Percentiles rank a stretch among this genome's conserved stretches.
Evolutionary conservation across 2,329 filamentous ascomycete genomes (phyloP).

Genomic region (Fonsecaea multimorphosa): DNA sequence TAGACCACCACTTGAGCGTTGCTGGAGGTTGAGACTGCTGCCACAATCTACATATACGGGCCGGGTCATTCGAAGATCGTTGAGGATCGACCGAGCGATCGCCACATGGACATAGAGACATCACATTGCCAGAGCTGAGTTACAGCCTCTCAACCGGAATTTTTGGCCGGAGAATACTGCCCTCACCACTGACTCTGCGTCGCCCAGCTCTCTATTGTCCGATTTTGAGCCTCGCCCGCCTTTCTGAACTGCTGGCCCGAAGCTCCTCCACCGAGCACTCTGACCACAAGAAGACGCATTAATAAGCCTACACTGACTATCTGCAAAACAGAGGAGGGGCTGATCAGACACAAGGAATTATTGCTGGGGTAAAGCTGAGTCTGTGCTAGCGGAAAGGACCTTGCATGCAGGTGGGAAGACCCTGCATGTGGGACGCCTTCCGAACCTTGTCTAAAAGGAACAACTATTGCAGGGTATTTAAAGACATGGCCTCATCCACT

Average conservation of each 20-base stretch:
- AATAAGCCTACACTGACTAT: constrained; percentile 4
- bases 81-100: not conserved
- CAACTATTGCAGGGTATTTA: not conserved
- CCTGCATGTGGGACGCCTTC: not conserved
- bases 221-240: not conserved
- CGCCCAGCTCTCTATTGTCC: not conserved
- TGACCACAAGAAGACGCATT: not conserved
- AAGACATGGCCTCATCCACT: not conserved
- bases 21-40: not conserved
- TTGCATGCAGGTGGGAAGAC: constrained; percentile 8
- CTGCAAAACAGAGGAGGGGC: not conserved
- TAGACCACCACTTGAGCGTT: constrained; percentile 2
- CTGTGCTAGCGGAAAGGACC: constrained; percentile 10
- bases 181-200: not conserved
- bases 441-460: not conserved
- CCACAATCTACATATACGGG: not conserved
- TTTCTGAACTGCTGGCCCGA: not conserved
- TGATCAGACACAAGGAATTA: not conserved
- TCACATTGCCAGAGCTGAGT: not conserved
- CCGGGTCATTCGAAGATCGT: not conserved
- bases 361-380: not conserved
- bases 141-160: not conserved
- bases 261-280: no score
- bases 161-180: not conserved
- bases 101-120: not conserved